Evolutionary conservation across 2,329 filamentous ascomycete genomes (phyloP), one percentile per base, ranked within the genome.

Genomic region (Phaeosphaeria sp.): DNA sequence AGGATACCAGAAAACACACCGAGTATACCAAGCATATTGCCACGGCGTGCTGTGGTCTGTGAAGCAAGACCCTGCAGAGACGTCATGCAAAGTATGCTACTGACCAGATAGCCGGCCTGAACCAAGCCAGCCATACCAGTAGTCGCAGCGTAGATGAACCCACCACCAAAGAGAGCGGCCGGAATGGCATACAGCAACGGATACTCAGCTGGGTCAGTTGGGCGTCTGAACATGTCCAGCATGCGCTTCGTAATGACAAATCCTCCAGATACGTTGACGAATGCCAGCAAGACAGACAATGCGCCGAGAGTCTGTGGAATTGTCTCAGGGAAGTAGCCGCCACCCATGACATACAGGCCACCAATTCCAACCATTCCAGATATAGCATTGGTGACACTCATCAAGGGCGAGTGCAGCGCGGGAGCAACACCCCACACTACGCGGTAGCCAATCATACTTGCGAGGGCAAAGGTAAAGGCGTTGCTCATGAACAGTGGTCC

Each of bases 311-410:
- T 63, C 72, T 96, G 92, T 0, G 92, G 92, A 6, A 96, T 82
- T 0, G 91, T 96, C 67, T 89, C 70, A 7, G 75, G 75, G 0
- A 77, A 58, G 30, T 69, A 72, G 13, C 92, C 92, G 27, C 92
- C 92, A 13, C 92, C 93, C 80, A 97, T 89, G 54, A 96, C 89
- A 79, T 96, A 97, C 63, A 96, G 84, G 13, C 93, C 92, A 55
- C 92, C 93, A 59, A 97, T 84, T 56, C 92, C 93, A 27, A 96
- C 93, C 90, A 97, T 80, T 77, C 90, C 92, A 30, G 91, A 95
- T 67, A 96, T 96, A 25, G 93, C 93, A 74, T 97, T 96, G 7
- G 93, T 96, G 36, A 96, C 92, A 66, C 90, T 93, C 93, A 97
- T 96, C 5, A 97, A 80, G 1, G 92, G 93, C 1, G 91, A 94